phyloP scores from a whole-genome alignment of 2,329 filamentous ascomycete genomes.

The Aspergillus jensenii region DNA sequence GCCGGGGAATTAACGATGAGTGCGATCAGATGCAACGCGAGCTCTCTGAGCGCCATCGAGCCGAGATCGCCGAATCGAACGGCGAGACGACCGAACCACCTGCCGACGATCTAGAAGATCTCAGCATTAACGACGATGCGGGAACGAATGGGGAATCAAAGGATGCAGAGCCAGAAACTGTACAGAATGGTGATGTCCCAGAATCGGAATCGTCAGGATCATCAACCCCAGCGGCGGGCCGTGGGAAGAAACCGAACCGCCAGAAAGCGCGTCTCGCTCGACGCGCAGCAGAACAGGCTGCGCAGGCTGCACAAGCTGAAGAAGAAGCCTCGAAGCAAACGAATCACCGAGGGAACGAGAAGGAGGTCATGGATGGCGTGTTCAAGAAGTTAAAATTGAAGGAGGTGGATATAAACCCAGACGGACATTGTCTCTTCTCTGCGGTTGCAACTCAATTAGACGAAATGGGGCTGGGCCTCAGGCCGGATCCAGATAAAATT shows the following conservation, averaged over 20 bases:
- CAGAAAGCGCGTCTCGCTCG: conserved; percentile 89
- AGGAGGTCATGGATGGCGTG: conserved; percentile 65
- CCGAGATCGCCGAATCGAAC: conserved; percentile 50
- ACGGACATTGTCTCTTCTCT: conserved; percentile 94
- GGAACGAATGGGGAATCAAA: neutral
- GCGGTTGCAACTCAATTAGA: conserved; percentile 82
- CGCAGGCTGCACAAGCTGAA: conserved; percentile 65
- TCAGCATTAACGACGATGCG: conserved; percentile 30
- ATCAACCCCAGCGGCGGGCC: conserved; percentile 13
- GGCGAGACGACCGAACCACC: conserved; percentile 28
- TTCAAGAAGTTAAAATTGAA: conserved; percentile 64
- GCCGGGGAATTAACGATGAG: conserved; percentile 68
- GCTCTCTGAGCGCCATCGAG: conserved; percentile 54
- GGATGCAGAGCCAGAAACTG: neutral
- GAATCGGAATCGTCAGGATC: conserved; percentile 4
- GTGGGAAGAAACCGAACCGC: conserved; percentile 75
- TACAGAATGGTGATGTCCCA: neutral
- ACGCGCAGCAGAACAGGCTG: conserved; percentile 80
- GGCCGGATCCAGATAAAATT: conserved; percentile 37
- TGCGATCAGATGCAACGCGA: conserved; percentile 59
- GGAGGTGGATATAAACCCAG: conserved; percentile 79
- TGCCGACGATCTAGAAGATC: conserved; percentile 31
- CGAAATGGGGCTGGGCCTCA: conserved; percentile 43
- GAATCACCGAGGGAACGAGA: conserved; percentile 70
- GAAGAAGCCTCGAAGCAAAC: conserved; percentile 73